Conservation (phyloP, 495 filamentous ascomycete genomes). For the Trichoderma virens region DNA sequence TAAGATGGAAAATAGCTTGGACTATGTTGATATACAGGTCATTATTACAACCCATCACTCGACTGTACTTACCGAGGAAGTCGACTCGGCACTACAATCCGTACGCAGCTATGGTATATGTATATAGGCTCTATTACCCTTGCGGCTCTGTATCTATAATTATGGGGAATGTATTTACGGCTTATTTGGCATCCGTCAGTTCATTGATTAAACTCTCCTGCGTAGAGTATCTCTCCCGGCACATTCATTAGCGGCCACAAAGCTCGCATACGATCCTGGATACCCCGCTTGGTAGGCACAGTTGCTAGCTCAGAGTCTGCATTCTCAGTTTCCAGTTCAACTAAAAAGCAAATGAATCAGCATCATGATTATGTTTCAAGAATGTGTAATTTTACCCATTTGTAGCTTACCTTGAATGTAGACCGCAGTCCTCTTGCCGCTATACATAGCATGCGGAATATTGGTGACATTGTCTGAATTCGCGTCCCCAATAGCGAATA, state of each 20-base stretch:
- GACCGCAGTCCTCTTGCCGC: slow-evolving; percentile 48
- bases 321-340: not conserved
- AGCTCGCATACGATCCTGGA: not conserved
- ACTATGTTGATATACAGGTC: too few species aligned
- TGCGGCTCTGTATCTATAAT: too few species aligned
- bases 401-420: slow-evolving; percentile 43
- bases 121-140: too few species aligned
- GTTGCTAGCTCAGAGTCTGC: not conserved
- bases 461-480: slow-evolving; percentile 52
- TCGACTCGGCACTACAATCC: too few species aligned
- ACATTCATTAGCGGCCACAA: slow-evolving; percentile 17
- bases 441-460: slow-evolving; percentile 53
- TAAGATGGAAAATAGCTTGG: too few species aligned
- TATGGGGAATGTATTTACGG: too few species aligned
- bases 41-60: too few species aligned
- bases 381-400: too few species aligned
- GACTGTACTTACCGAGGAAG: too few species aligned
- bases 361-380: not conserved
- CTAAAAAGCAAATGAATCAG: not conserved
- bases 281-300: not conserved
- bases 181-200: too few species aligned
- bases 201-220: slow-evolving; percentile 17
- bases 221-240: slow-evolving; percentile 16
- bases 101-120: too few species aligned
- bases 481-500: slow-evolving; percentile 27